These are phyloP conservation scores for Leccinum imitatum DNA, from an alignment of 768 basidiomycete species.

Conservation along the genomic window DNA sequence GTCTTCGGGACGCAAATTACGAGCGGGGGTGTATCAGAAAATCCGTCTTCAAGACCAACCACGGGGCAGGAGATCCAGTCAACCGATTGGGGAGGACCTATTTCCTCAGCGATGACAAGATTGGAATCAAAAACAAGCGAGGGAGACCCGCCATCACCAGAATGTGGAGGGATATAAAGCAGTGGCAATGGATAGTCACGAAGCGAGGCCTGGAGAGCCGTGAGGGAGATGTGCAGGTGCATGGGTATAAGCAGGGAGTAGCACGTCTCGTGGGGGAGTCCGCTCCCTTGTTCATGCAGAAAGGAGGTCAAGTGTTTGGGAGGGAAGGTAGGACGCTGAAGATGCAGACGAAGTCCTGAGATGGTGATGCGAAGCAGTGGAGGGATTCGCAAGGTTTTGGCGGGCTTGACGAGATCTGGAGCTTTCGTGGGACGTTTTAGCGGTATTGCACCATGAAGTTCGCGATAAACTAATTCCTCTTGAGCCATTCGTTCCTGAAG, in stretches of 20 bases:
- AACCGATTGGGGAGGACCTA: constrained; percentile 64
- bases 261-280: constrained; percentile 64
- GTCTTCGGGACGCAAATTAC: constrained; percentile 78
- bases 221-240: constrained; percentile 68
- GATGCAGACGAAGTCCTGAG: constrained; percentile 52
- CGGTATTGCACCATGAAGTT: constrained; percentile 40
- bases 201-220: constrained; percentile 58
- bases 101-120: constrained; percentile 85
- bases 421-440: constrained; percentile 32
- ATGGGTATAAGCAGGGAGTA: constrained; percentile 84
- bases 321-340: constrained; percentile 62
- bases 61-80: constrained; percentile 73
- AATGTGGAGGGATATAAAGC: constrained; percentile 61
- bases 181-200: constrained; percentile 91
- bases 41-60: constrained; percentile 52
- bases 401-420: constrained; percentile 46
- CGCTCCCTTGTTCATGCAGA: constrained; percentile 62
- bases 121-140: constrained; percentile 71
- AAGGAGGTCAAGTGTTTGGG: constrained; percentile 56
- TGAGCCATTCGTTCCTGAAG: constrained; percentile 46
- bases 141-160: constrained; percentile 33
- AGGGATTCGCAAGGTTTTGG: constrained; percentile 38
- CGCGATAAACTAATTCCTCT: constrained; percentile 47
- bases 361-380: constrained; percentile 73
- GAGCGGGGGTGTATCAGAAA: constrained; percentile 52